Evolutionary conservation across 441 rosid species (phyloP).

Genomic region (Macaranga tanarius): DNA sequence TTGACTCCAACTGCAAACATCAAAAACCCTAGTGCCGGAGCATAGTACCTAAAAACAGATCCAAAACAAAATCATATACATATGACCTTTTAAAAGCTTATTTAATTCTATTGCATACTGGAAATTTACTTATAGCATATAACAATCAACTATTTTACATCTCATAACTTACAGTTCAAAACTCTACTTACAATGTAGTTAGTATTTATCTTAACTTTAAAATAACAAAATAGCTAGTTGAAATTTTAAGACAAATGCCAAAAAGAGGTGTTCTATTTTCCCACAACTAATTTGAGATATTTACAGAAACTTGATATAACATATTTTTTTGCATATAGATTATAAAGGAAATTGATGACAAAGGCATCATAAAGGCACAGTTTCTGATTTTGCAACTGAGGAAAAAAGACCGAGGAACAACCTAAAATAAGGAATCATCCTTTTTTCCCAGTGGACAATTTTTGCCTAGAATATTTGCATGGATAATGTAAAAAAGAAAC

Average conservation of each 20-base stretch:
- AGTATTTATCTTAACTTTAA: neutral
- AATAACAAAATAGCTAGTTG: neutral
- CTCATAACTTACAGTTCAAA: neutral
- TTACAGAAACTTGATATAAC: neutral
- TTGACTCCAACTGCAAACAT: constrained; percentile 96
- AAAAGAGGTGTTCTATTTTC: neutral
- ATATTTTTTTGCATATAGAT: neutral
- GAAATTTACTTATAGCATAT: neutral
- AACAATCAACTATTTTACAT: neutral
- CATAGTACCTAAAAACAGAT: constrained; percentile 66
- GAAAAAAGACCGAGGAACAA: neutral
- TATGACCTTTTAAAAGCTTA: neutral
- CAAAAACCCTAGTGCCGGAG: constrained; percentile 85
- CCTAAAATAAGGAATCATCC: neutral
- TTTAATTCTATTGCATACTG: neutral
- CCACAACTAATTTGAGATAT: neutral
- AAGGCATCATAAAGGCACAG: neutral
- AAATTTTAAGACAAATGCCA: neutral
- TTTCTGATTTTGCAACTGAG: neutral
- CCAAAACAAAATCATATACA: constrained; percentile 21
- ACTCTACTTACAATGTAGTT: neutral
- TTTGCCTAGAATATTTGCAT: neutral
- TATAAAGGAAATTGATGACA: neutral
- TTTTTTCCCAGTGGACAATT: neutral
- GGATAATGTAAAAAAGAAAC: neutral